A percentile compares a stretch with the other conserved stretches of the same genome.
Evolutionary conservation across 2,329 filamentous ascomycete genomes (phyloP).

Genomic region (Cladorrhinum sp.): DNA sequence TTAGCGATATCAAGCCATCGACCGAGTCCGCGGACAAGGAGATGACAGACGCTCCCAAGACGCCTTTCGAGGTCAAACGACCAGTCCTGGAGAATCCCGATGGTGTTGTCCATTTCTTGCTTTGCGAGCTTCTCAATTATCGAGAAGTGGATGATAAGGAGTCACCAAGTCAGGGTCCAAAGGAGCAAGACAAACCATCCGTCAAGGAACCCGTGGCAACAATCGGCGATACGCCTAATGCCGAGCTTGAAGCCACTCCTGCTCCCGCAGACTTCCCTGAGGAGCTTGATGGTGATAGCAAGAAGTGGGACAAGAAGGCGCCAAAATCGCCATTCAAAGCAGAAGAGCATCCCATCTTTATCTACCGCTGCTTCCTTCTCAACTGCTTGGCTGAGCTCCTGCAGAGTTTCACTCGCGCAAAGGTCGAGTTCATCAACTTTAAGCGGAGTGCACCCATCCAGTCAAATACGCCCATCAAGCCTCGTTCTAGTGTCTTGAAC

Average conservation of each 20-base stretch:
- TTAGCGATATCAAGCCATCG: constrained; percentile 56
- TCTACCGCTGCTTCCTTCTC: constrained; percentile 92
- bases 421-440: constrained; percentile 99
- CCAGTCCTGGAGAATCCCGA: constrained; percentile 90
- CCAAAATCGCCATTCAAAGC: constrained; percentile 79
- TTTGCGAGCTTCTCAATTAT: constrained; percentile 89
- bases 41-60: constrained; percentile 63
- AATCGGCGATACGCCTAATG: constrained; percentile 32
- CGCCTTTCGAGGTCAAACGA: constrained; percentile 65
- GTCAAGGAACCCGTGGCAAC: not conserved
- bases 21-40: constrained; percentile 59
- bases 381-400: constrained; percentile 89
- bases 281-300: constrained; percentile 28
- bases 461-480: constrained; percentile 86
- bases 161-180: constrained; percentile 38
- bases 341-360: constrained; percentile 91
- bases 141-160: constrained; percentile 89
- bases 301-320: constrained; percentile 59
- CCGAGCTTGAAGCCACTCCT: constrained; percentile 32
- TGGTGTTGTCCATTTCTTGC: constrained; percentile 89
- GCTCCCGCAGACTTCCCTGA: constrained; percentile 17
- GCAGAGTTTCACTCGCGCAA: constrained; percentile 87
- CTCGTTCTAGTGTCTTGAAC: constrained; percentile 86
- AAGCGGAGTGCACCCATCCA: constrained; percentile 85
- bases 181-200: constrained; percentile 39